Conservation (phyloP, 345 rosid genomes). For the Syzygium oleosum region DNA sequence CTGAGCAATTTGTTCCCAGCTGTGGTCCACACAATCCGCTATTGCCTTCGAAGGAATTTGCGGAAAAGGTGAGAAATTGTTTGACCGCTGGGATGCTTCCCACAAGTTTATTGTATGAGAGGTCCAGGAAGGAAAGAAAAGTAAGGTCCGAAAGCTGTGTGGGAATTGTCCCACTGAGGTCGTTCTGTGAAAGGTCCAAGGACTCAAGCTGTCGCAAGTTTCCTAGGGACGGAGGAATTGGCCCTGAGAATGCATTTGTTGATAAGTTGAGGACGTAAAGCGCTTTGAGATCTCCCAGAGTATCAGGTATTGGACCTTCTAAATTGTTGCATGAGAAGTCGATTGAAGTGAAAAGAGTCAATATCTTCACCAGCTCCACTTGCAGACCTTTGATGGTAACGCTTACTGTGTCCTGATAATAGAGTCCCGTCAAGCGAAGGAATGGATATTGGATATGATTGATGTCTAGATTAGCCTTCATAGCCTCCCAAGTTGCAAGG, state of each 20-base stretch:
- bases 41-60: constrained; percentile 11
- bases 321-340: constrained; percentile 2
- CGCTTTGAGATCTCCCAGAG: constrained; percentile 7
- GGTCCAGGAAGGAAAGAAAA: constrained; percentile 23
- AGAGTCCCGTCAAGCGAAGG: rapidly evolving
- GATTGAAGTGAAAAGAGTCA: not conserved
- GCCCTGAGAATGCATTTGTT: rapidly evolving
- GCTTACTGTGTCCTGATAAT: constrained; percentile 12
- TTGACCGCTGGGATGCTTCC: constrained; percentile 14
- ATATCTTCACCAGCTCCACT: constrained; percentile 17
- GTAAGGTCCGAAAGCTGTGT: constrained; percentile 1
- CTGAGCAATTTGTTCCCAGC: rapidly evolving
- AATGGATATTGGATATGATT: not conserved
- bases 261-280: constrained; percentile 25
- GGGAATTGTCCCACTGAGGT: constrained; percentile 18
- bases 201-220: not conserved
- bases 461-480: not conserved
- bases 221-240: constrained; percentile 1
- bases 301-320: not conserved
- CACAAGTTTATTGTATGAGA: constrained; percentile 17
- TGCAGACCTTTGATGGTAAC: constrained; percentile 35
- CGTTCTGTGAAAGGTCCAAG: constrained; percentile 20
- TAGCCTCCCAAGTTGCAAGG: not conserved
- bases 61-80: constrained; percentile 19
- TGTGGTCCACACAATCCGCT: constrained; percentile 15